Conservation (phyloP, 2,329 filamentous ascomycete species). For the Venturia carpophila region DNA sequence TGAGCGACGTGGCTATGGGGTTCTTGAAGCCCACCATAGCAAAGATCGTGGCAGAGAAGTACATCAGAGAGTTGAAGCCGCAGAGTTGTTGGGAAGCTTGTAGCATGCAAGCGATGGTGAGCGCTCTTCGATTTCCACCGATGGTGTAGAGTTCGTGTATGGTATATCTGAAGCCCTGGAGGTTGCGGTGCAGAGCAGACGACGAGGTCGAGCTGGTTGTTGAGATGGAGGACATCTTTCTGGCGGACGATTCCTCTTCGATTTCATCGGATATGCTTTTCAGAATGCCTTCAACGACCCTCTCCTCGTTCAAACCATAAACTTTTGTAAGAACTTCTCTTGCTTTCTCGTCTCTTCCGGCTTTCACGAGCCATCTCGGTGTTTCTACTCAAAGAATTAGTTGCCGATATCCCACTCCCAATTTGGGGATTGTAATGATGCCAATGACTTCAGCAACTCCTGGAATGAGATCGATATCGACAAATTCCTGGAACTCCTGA, state of each 20-base stretch:
- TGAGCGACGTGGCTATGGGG: slow-evolving; percentile 38
- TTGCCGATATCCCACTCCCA: neutral
- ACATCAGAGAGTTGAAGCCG: slow-evolving; percentile 45
- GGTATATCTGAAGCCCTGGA: slow-evolving; percentile 45
- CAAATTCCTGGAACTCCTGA: neutral
- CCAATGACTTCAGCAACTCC: neutral
- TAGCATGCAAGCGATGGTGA: slow-evolving; percentile 77
- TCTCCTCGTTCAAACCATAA: slow-evolving; percentile 51
- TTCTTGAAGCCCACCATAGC: slow-evolving; percentile 38
- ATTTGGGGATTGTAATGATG: neutral
- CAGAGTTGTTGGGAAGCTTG: slow-evolving; percentile 85
- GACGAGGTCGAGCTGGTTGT: neutral
- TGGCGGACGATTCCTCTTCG: slow-evolving; percentile 47
- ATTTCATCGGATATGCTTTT: slow-evolving; percentile 15
- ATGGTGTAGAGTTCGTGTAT: slow-evolving; percentile 40
- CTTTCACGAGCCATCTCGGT: slow-evolving; percentile 76
- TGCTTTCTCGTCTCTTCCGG: slow-evolving; percentile 54
- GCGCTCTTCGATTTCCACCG: slow-evolving; percentile 58
- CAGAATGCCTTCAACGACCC: neutral
- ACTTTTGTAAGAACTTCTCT: slow-evolving; percentile 56
- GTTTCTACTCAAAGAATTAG: slow-evolving; percentile 49
- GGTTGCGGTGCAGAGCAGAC: slow-evolving; percentile 18
- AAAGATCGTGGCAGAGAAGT: slow-evolving; percentile 43
- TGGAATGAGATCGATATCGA: neutral
- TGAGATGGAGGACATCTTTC: slow-evolving; percentile 25